These are phyloP conservation scores for Wickerhamomyces rabaulensis DNA, from an alignment of 805 yeast genomes.

Conservation along the genomic window DNA sequence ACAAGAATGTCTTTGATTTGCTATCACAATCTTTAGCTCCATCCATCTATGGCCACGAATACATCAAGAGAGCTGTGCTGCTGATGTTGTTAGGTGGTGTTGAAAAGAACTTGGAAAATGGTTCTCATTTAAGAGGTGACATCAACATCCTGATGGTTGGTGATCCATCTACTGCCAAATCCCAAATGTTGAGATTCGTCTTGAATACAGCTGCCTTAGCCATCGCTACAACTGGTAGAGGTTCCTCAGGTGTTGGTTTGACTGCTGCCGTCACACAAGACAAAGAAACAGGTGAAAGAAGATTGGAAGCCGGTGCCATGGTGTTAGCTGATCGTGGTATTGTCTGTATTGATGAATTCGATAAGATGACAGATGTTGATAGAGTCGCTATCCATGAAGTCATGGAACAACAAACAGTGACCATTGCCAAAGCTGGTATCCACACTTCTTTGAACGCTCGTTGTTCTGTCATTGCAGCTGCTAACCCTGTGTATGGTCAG, in stretches of 20 bases:
- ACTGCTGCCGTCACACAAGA: constrained; percentile 98
- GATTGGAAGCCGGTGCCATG: constrained; percentile 99
- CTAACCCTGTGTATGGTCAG: constrained; percentile 95
- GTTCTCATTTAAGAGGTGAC: constrained; percentile 97
- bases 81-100: constrained; percentile 91
- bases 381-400: constrained; percentile 99
- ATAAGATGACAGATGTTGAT: constrained; percentile 95
- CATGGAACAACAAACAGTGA: constrained; percentile 98
- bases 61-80: constrained; percentile 85
- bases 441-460: constrained; percentile 95
- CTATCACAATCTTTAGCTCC: constrained; percentile 90
- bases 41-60: constrained; percentile 88
- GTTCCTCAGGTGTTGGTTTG: constrained; percentile 99
- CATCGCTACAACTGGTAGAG: constrained; percentile 97
- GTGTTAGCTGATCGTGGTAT: constrained; percentile 96
- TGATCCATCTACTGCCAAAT: constrained; percentile 97
- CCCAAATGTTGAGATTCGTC: constrained; percentile 91
- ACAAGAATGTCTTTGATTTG: constrained; percentile 66
- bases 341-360: constrained; percentile 98
- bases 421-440: constrained; percentile 97
- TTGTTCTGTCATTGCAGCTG: constrained; percentile 96
- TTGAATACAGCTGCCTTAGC: constrained; percentile 93
- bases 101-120: constrained; percentile 89
- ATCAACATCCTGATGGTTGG: constrained; percentile 95
- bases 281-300: constrained; percentile 93